Conservation (phyloP, 2,329 filamentous ascomycete genomes). For the Thielaviopsis ethacetica region DNA sequence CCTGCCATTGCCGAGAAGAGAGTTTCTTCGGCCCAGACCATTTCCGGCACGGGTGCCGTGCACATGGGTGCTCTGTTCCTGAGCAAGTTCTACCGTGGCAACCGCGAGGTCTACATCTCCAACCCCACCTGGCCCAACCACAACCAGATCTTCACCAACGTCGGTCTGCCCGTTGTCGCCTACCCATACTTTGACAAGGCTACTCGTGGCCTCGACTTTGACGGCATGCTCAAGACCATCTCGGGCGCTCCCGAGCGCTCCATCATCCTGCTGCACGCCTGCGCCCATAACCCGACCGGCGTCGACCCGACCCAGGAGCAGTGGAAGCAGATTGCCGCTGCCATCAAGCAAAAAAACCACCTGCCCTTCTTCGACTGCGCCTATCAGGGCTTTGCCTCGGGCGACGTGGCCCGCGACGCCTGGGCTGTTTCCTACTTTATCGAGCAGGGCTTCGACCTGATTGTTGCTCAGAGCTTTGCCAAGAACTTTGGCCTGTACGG, state of each 20-base stretch:
- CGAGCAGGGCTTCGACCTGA: slow-evolving; percentile 76
- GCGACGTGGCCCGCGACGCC: slow-evolving; percentile 68
- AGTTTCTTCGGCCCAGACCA: slow-evolving; percentile 70
- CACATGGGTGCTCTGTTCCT: slow-evolving; percentile 89
- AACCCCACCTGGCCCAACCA: slow-evolving; percentile 98
- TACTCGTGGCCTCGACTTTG: slow-evolving; percentile 83
- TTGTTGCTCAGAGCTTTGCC: slow-evolving; percentile 84
- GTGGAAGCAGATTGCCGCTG: slow-evolving; percentile 73
- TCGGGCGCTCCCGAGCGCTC: slow-evolving; percentile 57
- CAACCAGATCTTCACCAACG: slow-evolving; percentile 94
- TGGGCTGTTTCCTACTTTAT: slow-evolving; percentile 92
- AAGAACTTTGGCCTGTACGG: slow-evolving; percentile 98
- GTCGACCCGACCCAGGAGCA: slow-evolving; percentile 89
- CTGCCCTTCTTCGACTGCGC: slow-evolving; percentile 98
- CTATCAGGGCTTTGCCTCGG: slow-evolving; percentile 95
- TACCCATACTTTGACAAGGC: slow-evolving; percentile 91
- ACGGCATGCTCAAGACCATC: slow-evolving; percentile 65
- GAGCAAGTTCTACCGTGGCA: slow-evolving; percentile 68
- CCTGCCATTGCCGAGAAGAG: slow-evolving; percentile 74
- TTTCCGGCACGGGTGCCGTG: slow-evolving; percentile 91
- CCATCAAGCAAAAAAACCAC: slow-evolving; percentile 64
- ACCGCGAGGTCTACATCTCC: slow-evolving; percentile 72
- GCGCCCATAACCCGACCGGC: slow-evolving; percentile 94
- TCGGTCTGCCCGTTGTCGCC: slow-evolving; percentile 56
- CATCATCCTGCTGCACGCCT: slow-evolving; percentile 84